Evolutionary conservation across 2,329 filamentous ascomycete species (phyloP), one percentile per base, ranked within the genome.

Genomic region (Clarireedia homoeocarpa): DNA sequence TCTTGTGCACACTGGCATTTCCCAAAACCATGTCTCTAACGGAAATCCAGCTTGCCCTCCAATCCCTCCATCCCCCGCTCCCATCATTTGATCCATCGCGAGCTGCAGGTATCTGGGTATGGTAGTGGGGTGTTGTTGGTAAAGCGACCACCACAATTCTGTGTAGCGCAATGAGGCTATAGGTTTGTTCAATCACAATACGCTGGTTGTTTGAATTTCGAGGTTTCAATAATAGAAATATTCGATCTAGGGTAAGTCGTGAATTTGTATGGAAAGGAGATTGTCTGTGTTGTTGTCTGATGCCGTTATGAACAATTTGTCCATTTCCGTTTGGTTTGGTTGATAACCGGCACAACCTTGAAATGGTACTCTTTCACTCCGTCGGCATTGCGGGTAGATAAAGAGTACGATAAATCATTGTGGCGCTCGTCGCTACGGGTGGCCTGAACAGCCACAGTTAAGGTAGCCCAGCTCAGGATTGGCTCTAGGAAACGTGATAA

Each of bases 11-110:
- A 94, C 84, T 3, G 94, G 94, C 88, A 96, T 96, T 72, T 99
- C 94, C 80, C 90, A 96, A 73, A 96, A 97, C 94, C 94, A 99
- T 64, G 92, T 87, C 73, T 97, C 94, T 6, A 99, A 80, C 44
- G 92, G 94, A 67, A 96, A 76, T 53, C 79, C 77, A 58, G 79
- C 82, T 63, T 78, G 81, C 57, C 81, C 80, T 58, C 74, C 72
- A 44, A 68, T 62, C 30, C 66, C 67, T 15, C 65, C 66, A 51
- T 67, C 66, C 36, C 63, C 66, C 55, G 56, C 66, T 38, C 67
- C 67, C 64, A 70, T 68, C 67, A 70, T 70, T 59, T 69, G 63
- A 56, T 70, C 68, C 67, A 70, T 70, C 15, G 47, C 63, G n/a
- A 20, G n/a, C 12, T 14, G 14, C 23, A 12, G 30, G 6, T 52